phyloP scores from a whole-genome alignment of 176 grass and related monocot species.

The Oryza officinalis region DNA sequence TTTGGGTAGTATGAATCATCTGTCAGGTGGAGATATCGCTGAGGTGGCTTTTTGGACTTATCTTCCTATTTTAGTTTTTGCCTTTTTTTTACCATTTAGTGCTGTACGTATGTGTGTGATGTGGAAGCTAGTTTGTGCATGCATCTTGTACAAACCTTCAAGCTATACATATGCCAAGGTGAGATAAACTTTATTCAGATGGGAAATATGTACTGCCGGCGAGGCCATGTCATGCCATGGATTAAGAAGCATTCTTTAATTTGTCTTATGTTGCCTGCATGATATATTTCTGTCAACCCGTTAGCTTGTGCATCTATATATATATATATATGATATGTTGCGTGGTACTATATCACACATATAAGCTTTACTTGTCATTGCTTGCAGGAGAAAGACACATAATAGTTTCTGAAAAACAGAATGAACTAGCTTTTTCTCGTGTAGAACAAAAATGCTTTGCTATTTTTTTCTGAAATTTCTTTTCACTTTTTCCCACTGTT shows the following conservation, averaged over 20 bases:
- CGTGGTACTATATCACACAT: neutral
- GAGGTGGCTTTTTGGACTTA: neutral
- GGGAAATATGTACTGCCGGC: neutral
- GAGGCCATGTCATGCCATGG: neutral
- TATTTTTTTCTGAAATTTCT: neutral
- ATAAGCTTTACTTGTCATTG: neutral
- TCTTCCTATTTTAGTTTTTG: neutral
- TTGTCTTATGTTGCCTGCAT: neutral
- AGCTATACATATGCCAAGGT: neutral
- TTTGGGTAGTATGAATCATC: neutral
- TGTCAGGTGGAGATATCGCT: conserved; percentile 18
- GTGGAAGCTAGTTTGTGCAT: neutral
- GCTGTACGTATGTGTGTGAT: too few species aligned
- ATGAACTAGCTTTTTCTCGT: neutral
- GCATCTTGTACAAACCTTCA: neutral
- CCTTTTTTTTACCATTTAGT: neutral
- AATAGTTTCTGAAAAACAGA: neutral
- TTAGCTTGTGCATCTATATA: neutral
- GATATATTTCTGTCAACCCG: neutral
- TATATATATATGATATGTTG: neutral
- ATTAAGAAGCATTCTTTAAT: neutral
- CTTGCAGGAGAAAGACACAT: neutral
- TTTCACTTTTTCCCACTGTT: neutral
- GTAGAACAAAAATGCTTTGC: neutral
- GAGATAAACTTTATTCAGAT: neutral